A percentile compares a stretch with the other conserved stretches of the same genome.
Conservation (phyloP, 352 stramenopile species). For the Phytophthora sp. region DNA sequence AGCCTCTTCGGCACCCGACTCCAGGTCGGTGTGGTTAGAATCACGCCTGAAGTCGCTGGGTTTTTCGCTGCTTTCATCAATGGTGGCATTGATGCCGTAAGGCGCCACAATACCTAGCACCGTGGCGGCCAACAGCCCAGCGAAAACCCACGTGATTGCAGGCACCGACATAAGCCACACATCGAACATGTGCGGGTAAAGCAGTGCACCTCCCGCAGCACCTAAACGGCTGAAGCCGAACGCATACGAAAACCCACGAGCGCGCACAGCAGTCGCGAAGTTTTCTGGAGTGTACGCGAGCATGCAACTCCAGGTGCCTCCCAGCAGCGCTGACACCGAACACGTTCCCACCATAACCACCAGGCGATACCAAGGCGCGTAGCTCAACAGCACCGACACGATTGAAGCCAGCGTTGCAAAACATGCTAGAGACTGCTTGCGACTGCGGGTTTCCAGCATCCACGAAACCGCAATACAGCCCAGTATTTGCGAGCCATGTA, state of each 20-base stretch:
- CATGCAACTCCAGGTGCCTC: constrained; percentile 28
- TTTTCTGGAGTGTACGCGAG: constrained; percentile 29
- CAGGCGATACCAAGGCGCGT: constrained; percentile 29
- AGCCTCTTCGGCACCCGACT: constrained; percentile 1
- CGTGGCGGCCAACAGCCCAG: constrained; percentile 14
- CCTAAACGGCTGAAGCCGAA: constrained; percentile 32
- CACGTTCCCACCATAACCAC: constrained; percentile 25
- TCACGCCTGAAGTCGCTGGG: constrained; percentile 6
- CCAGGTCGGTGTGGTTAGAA: constrained; percentile 17
- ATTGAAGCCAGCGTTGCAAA: constrained; percentile 9
- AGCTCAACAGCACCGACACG: constrained; percentile 27
- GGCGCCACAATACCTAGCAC: constrained; percentile 24
- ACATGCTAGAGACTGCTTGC: constrained; percentile 23
- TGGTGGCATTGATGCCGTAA: constrained; percentile 16
- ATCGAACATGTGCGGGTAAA: constrained; percentile 44
- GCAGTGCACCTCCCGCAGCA: constrained; percentile 16
- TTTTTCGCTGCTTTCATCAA: background rate
- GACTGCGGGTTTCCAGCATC: constrained; percentile 20
- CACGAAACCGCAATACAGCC: constrained; percentile 21
- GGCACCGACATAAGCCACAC: constrained; percentile 37
- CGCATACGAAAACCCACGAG: constrained; percentile 26
- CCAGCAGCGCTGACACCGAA: constrained; percentile 19
- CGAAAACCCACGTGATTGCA: constrained; percentile 37
- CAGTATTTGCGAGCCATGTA: constrained; percentile 25
- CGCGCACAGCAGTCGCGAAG: constrained; percentile 17